Evolutionary conservation across 352 stramenopile genomes (phyloP).

Genomic region (Pythium periplocum): DNA sequence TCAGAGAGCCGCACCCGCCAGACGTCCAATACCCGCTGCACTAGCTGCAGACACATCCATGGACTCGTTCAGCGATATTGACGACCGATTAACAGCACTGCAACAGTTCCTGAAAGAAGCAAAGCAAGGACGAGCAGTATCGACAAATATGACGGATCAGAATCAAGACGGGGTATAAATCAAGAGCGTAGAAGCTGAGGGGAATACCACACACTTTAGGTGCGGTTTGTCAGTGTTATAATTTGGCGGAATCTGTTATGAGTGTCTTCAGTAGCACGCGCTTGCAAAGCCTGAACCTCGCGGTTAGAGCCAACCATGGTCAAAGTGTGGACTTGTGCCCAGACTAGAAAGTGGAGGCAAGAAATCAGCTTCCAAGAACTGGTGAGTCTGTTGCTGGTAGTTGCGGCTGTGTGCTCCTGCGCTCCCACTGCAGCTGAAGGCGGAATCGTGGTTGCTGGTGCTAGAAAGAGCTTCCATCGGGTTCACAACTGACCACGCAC

Average conservation of each 20-base stretch:
- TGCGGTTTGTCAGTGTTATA: no score
- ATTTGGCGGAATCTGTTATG: no score
- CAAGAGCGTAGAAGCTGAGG: no score
- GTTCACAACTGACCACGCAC: constrained; percentile 23
- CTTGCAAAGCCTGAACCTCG: no score
- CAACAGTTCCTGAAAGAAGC: constrained; percentile 81
- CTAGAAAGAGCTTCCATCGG: constrained; percentile 26
- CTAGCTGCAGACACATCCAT: constrained; percentile 54
- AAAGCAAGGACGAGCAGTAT: constrained; percentile 35
- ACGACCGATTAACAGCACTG: constrained; percentile 74
- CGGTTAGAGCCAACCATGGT: not conserved
- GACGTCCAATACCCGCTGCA: constrained; percentile 15
- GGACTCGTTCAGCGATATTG: constrained; percentile 82
- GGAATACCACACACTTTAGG: no score
- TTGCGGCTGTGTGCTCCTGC: constrained; percentile 3
- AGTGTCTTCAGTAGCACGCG: no score
- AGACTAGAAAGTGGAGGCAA: constrained; percentile 7
- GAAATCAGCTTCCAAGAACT: constrained; percentile 6
- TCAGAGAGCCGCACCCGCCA: not conserved
- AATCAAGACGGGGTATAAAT: no score
- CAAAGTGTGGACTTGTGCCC: constrained; percentile 1
- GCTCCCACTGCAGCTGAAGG: constrained; percentile 5
- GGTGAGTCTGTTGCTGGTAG: not conserved
- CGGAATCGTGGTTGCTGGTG: not conserved
- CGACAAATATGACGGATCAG: no score